phyloP scores from a whole-genome alignment of 306 rosid genomes.

The Cicer chorassanicum region DNA sequence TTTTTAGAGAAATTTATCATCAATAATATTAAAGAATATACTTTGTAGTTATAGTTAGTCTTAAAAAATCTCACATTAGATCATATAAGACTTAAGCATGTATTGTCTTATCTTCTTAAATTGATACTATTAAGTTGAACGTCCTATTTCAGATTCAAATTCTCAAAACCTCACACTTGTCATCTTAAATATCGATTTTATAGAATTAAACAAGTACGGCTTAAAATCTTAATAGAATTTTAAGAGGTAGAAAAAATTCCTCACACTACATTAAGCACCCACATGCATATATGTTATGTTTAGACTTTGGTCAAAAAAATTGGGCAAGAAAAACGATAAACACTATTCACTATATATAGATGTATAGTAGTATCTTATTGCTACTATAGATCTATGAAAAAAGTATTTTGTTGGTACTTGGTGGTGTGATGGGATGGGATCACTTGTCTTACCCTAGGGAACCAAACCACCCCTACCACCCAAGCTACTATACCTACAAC shows the following conservation, averaged over 20 bases:
- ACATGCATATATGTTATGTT: background rate
- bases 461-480: constrained; percentile 46
- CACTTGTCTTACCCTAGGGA: constrained; percentile 58
- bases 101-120: too few species aligned
- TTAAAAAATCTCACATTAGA: too few species aligned
- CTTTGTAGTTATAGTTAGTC: background rate
- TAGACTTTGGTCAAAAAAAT: constrained; percentile 13
- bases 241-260: background rate
- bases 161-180: too few species aligned
- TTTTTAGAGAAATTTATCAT: background rate
- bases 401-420: constrained; percentile 8
- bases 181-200: too few species aligned
- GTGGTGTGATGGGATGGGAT: constrained; percentile 32
- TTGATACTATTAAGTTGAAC: too few species aligned
- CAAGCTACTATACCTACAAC: background rate
- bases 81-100: too few species aligned
- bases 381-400: background rate
- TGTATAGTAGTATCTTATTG: constrained; percentile 11
- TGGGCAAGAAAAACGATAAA: constrained; percentile 9
- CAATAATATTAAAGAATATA: background rate
- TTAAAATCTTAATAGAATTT: too few species aligned
- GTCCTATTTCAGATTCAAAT: too few species aligned
- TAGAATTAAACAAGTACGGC: too few species aligned
- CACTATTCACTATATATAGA: too few species aligned
- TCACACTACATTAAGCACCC: background rate